These are phyloP conservation scores for Myotisia sp. DNA, from an alignment of 2,329 filamentous ascomycete species.

Conservation along the genomic window DNA sequence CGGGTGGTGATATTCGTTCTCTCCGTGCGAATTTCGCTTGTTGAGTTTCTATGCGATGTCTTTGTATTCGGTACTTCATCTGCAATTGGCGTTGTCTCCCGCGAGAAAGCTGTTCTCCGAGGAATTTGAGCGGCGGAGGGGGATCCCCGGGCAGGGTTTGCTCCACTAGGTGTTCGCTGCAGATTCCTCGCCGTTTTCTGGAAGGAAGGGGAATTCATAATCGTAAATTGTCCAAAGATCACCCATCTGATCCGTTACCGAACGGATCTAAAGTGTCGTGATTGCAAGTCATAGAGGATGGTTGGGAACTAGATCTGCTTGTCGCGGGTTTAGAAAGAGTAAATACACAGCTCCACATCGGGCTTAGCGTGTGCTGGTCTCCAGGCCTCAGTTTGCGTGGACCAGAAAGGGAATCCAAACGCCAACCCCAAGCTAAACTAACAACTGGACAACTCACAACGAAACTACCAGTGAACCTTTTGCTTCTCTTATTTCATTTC, in stretches of 20 bases:
- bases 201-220: constrained; percentile 13
- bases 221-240: constrained; percentile 15
- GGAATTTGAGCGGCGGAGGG: constrained; percentile 24
- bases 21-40: constrained; percentile 28
- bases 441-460: no score
- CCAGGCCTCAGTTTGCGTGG: constrained; percentile 13
- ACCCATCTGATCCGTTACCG: no score
- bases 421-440: no score
- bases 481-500: no score
- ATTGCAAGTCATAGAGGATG: no score
- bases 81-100: constrained; percentile 12
- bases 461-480: no score
- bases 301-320: no score
- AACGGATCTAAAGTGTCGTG: no score
- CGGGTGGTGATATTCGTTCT: constrained; percentile 42
- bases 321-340: no score
- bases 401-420: constrained; percentile 5
- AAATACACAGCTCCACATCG: constrained; percentile 10
- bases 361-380: constrained; percentile 15
- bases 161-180: constrained; percentile 19
- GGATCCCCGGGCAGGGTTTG: constrained; percentile 27
- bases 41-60: constrained; percentile 22
- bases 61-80: constrained; percentile 9
- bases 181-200: constrained; percentile 24
- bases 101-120: constrained; percentile 14